phyloP scores from a whole-genome alignment of 2,329 filamentous ascomycete species.

The Aspergillus sp. region DNA sequence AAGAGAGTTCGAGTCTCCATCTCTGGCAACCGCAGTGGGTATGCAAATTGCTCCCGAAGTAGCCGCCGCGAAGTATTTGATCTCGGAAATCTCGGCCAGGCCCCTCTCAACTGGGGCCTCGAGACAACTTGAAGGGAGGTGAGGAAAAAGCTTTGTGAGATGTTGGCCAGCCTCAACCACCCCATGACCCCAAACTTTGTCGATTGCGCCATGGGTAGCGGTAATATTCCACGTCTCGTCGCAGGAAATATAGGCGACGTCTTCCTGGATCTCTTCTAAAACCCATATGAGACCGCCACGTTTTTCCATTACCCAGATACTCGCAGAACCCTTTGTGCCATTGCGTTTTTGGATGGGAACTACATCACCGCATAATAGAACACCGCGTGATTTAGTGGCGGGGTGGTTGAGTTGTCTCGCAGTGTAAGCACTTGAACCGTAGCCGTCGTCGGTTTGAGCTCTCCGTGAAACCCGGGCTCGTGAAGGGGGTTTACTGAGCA shows the following conservation, averaged over 20 bases:
- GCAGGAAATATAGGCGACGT: conserved; percentile 74
- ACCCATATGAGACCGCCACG: conserved; percentile 94
- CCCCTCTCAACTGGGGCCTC: conserved; percentile 69
- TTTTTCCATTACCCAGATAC: conserved; percentile 98
- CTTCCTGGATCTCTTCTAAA: conserved; percentile 94
- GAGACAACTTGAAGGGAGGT: conserved; percentile 72
- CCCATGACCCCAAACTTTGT: conserved; percentile 80
- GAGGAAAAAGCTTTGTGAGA: conserved; percentile 75
- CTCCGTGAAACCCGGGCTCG: conserved; percentile 48
- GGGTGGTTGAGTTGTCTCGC: conserved; percentile 65
- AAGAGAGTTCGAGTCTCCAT: conserved; percentile 68
- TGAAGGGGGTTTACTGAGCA: conserved; percentile 78
- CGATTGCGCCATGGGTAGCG: conserved; percentile 71
- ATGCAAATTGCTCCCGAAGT: conserved; percentile 77
- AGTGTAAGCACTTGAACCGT: conserved; percentile 46
- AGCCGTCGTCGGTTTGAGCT: conserved; percentile 61
- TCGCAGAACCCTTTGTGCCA: conserved; percentile 85
- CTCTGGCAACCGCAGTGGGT: conserved; percentile 76
- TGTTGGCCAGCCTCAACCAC: conserved; percentile 67
- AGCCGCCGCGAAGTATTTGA: conserved; percentile 81
- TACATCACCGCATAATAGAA: conserved; percentile 94
- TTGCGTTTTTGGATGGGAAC: conserved; percentile 97
- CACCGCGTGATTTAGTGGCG: conserved; percentile 77
- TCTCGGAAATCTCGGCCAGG: conserved; percentile 69
- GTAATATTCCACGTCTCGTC: conserved; percentile 75